These are phyloP conservation scores for Cryptosporidium viatorum DNA, from an alignment of 169 alveolate species.

Conservation along the genomic window DNA sequence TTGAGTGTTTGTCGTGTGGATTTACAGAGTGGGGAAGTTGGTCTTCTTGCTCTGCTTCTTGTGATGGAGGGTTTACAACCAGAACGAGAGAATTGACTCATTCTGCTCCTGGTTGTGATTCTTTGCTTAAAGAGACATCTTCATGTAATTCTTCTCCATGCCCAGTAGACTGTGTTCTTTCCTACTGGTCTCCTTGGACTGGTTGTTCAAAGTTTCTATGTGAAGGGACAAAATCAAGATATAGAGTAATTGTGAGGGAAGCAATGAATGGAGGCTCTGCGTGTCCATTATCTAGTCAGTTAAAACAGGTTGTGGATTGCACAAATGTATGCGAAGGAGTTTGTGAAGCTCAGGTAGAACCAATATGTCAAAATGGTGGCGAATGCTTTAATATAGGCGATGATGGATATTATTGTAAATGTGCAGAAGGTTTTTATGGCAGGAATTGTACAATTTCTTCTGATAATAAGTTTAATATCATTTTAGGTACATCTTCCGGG, in stretches of 20 bases:
- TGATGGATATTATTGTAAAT: slow-evolving; percentile 39
- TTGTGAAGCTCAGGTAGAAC: slow-evolving; percentile 18
- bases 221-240: slow-evolving; percentile 61
- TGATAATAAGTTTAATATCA: slow-evolving; percentile 44
- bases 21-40: slow-evolving; percentile 60
- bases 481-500: slow-evolving; percentile 53
- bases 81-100: slow-evolving; percentile 51
- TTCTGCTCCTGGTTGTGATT: slow-evolving; percentile 43
- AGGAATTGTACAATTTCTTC: slow-evolving; percentile 50
- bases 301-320: slow-evolving; percentile 46
- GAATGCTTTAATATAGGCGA: slow-evolving; percentile 51
- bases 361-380: slow-evolving; percentile 52
- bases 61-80: slow-evolving; percentile 47
- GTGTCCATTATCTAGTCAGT: slow-evolving; percentile 50
- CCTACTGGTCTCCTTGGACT: slow-evolving; percentile 67
- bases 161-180: slow-evolving; percentile 43
- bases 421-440: slow-evolving; percentile 51
- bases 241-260: slow-evolving; percentile 47
- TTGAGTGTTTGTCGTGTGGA: slow-evolving; percentile 32
- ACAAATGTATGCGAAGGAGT: slow-evolving; percentile 14
- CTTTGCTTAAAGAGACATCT: slow-evolving; percentile 18
- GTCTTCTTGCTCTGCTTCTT: slow-evolving; percentile 65
- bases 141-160: slow-evolving; percentile 53
- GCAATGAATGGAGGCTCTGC: slow-evolving; percentile 46
- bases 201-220: slow-evolving; percentile 37